Percentiles rank a stretch among this genome's conserved stretches.
Conservation (phyloP, 345 rosid species). For the Citrus medica region DNA sequence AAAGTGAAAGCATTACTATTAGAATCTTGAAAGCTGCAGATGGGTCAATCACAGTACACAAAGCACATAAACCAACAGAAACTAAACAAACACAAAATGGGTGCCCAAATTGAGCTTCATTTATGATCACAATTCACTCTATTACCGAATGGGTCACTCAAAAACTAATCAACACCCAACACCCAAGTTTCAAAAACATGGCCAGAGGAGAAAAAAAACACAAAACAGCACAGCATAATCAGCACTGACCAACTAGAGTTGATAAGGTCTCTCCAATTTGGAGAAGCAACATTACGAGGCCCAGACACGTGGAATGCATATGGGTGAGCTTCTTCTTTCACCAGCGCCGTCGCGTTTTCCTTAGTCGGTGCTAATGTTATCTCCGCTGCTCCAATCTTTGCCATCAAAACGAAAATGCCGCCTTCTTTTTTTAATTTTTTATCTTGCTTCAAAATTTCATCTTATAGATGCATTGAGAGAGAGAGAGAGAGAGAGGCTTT, state of each 20-base stretch:
- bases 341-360: conserved; percentile 22
- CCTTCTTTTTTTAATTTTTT: background rate
- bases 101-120: background rate
- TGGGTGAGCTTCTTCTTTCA: conserved; percentile 62
- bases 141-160: background rate
- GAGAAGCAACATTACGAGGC: conserved; percentile 79
- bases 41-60: background rate
- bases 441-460: background rate
- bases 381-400: conserved; percentile 38
- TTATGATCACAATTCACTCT: background rate
- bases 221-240: background rate
- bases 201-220: background rate
- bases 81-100: no score
- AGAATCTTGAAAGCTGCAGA: background rate
- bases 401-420: conserved; percentile 21
- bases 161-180: background rate
- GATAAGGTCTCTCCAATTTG: conserved; percentile 95
- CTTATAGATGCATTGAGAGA: background rate
- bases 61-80: background rate
- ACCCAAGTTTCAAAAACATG: background rate
- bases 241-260: conserved; percentile 78
- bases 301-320: conserved; percentile 93
- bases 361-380: conserved; percentile 1
- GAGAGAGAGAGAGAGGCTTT: background rate
- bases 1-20: background rate